Evolutionary conservation across 2,329 filamentous ascomycete species (phyloP).

Genomic region (Hypoxylon sp.): DNA sequence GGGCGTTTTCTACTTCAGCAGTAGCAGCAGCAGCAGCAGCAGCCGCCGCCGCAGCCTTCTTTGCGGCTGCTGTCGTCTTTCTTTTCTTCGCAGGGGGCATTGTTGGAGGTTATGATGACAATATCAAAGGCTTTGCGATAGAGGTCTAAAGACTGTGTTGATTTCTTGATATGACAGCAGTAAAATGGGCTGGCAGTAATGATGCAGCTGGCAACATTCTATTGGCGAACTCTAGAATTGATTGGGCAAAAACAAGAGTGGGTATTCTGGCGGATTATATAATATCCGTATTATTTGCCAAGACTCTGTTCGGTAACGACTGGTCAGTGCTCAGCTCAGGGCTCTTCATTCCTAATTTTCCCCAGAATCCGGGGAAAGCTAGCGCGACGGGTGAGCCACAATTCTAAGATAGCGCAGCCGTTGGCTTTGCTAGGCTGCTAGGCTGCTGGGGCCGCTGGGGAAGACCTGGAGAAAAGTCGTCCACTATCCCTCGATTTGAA

Average conservation of each 20-base stretch:
- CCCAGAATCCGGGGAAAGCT: constrained; percentile 31
- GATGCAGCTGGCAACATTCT: constrained; percentile 20
- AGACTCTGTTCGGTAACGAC: too few species aligned
- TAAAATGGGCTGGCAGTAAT: constrained; percentile 9
- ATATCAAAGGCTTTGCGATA: neutral
- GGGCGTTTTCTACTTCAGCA: constrained; percentile 33
- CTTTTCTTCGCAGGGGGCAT: constrained; percentile 58
- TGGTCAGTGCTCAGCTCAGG: neutral
- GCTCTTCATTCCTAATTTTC: too few species aligned
- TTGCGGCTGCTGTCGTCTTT: constrained; percentile 47
- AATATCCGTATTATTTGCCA: neutral
- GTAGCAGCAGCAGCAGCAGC: constrained; percentile 36
- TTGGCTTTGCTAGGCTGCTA: too few species aligned
- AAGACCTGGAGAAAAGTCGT: neutral
- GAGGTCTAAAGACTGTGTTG: constrained; percentile 3
- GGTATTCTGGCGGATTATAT: constrained; percentile 19
- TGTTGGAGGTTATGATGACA: constrained; percentile 2
- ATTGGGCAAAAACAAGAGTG: too few species aligned
- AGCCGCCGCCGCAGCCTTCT: too few species aligned
- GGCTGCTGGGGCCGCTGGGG: too few species aligned
- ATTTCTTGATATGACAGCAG: neutral
- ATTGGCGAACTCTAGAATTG: too few species aligned
- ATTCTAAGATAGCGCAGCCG: neutral
- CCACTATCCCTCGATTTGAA: neutral
- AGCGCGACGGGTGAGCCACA: neutral